Conservation (phyloP, 768 basidiomycete genomes). For the Leucosporidium creatinivorum region DNA sequence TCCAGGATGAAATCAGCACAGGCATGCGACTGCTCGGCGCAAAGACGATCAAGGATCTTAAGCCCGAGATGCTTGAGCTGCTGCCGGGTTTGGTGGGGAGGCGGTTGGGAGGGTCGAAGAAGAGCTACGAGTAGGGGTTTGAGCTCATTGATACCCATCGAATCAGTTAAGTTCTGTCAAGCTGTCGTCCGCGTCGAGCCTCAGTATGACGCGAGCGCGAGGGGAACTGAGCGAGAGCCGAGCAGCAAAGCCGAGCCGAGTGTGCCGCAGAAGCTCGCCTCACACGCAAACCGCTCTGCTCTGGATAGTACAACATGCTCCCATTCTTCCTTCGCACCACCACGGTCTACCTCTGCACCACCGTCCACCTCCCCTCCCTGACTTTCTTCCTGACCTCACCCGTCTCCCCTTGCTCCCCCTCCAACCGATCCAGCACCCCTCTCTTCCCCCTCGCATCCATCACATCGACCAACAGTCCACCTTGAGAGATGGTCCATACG, state of each 20-base stretch:
- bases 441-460: constrained; percentile 74
- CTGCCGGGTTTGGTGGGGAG: neutral
- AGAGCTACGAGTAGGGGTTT: too few relatives aligned
- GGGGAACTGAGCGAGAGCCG: too few relatives aligned
- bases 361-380: constrained; percentile 27
- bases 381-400: neutral
- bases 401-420: constrained; percentile 49
- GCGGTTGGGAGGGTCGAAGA: neutral
- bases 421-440: constrained; percentile 53
- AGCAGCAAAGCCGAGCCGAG: too few relatives aligned
- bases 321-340: too few relatives aligned
- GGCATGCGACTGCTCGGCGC: constrained; percentile 45
- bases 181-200: too few relatives aligned
- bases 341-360: constrained; percentile 31
- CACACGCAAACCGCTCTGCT: too few relatives aligned
- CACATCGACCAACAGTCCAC: constrained; percentile 71
- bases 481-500: constrained; percentile 83
- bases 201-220: too few relatives aligned
- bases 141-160: too few relatives aligned
- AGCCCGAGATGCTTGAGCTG: constrained; percentile 33
- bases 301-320: too few relatives aligned
- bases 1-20: constrained; percentile 45
- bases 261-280: too few relatives aligned
- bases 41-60: constrained; percentile 42
- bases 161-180: too few relatives aligned